Evolutionary conservation across 176 grass and related monocot species (phyloP).

Genomic region (Oryza meyeriana): DNA sequence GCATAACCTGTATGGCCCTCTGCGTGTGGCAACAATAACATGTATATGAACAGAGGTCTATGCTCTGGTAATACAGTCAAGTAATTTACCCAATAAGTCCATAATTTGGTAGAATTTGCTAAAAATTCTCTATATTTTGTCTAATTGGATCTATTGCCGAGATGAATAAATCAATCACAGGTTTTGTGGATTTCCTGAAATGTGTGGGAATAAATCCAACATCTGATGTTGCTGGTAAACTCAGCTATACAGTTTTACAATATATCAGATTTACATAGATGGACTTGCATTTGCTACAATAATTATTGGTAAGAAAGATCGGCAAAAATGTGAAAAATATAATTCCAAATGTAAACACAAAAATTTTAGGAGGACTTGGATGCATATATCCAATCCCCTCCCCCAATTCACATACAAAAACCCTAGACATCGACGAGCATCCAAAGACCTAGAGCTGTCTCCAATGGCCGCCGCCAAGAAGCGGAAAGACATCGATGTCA

Average conservation of each 20-base stretch:
- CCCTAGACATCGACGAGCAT: not conserved
- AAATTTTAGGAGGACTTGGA: not conserved
- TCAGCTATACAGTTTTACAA: too few species aligned
- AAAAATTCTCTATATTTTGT: not conserved
- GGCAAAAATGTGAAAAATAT: not conserved
- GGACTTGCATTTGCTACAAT: not conserved
- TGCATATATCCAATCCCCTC: not conserved
- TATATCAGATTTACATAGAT: not conserved
- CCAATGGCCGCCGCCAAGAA: conserved; percentile 29
- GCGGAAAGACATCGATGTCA: conserved; percentile 22
- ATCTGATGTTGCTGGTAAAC: not conserved
- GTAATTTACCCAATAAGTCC: not conserved
- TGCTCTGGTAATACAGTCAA: not conserved
- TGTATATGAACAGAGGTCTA: not conserved
- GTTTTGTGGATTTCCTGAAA: not conserved
- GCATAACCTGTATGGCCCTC: too few species aligned
- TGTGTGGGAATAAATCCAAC: not conserved
- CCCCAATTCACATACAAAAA: not conserved
- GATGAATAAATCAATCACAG: not conserved
- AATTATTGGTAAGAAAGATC: not conserved
- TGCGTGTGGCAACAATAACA: not conserved
- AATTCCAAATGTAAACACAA: not conserved
- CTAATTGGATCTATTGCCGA: not conserved
- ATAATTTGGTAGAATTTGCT: not conserved
- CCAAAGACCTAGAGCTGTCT: conserved; percentile 36